Conservation (phyloP, 2,329 filamentous ascomycete genomes). For the Clarireedia paspali region DNA sequence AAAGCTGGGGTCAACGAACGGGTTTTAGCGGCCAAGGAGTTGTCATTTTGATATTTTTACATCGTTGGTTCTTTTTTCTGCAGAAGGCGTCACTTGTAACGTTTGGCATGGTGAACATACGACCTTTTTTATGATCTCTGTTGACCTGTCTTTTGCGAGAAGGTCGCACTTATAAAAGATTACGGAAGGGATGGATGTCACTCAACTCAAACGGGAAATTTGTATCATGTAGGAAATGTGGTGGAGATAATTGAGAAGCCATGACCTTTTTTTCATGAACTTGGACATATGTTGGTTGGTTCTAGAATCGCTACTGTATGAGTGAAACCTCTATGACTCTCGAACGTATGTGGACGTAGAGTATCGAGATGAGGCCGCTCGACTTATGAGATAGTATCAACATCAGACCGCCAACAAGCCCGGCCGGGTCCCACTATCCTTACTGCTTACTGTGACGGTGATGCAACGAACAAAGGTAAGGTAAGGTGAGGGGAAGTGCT, state of each 20-base stretch:
- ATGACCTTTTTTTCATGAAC: slow-evolving; percentile 16
- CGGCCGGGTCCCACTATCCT: no score
- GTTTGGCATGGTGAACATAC: slow-evolving; percentile 10
- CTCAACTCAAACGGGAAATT: slow-evolving; percentile 9
- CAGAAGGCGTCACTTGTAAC: slow-evolving; percentile 23
- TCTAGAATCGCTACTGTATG: not conserved
- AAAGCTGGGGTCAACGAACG: slow-evolving; percentile 15
- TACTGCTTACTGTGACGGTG: no score
- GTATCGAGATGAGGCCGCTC: no score
- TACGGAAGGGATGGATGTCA: slow-evolving; percentile 3
- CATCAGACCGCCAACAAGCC: no score
- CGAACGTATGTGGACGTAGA: no score
- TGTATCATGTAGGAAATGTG: slow-evolving; percentile 28
- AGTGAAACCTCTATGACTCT: no score
- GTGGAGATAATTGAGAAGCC: slow-evolving; percentile 24
- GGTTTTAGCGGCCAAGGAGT: slow-evolving; percentile 30
- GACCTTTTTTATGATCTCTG: not conserved
- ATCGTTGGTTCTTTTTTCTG: slow-evolving; percentile 19
- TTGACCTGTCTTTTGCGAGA: not conserved
- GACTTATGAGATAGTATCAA: no score
- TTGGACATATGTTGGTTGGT: not conserved
- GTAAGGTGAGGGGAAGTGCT: no score
- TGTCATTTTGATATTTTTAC: slow-evolving; percentile 30
- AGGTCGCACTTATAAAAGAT: not conserved
- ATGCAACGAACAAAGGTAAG: no score